Conservation (phyloP, 345 rosid species). For the Gossypium herbaceum region DNA sequence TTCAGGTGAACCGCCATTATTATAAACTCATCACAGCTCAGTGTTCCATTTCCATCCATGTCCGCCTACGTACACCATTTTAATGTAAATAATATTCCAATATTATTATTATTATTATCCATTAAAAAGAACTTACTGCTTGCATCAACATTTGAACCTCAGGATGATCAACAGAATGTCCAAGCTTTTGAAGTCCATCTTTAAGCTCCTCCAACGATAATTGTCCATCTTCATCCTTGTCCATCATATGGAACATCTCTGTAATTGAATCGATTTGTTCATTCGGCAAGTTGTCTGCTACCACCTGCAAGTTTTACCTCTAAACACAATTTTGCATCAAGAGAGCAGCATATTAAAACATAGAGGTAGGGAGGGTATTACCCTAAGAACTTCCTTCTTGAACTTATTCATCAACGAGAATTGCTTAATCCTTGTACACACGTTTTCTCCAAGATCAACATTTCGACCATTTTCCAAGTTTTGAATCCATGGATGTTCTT, state of each 20-base stretch:
- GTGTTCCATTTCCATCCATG: constrained; percentile 62
- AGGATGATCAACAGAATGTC: constrained; percentile 60
- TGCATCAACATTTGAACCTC: constrained; percentile 77
- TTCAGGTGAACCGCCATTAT: constrained; percentile 68
- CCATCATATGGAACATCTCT: constrained; percentile 68
- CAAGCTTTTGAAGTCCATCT: constrained; percentile 56
- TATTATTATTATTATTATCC: no score
- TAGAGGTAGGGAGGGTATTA: constrained; percentile 18
- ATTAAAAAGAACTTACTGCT: constrained; percentile 42
- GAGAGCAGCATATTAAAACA: no score
- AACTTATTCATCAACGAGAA: constrained; percentile 90
- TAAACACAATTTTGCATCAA: no score
- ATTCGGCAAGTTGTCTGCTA: constrained; percentile 72
- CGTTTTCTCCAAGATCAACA: constrained; percentile 69
- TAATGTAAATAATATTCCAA: not conserved
- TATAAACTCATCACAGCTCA: constrained; percentile 77
- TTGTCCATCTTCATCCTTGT: constrained; percentile 72
- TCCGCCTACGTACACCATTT: constrained; percentile 42
- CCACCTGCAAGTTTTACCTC: constrained; percentile 42
- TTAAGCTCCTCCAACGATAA: constrained; percentile 73
- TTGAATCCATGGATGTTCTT: constrained; percentile 84
- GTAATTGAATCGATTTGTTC: constrained; percentile 56
- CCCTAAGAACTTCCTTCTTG: constrained; percentile 86
- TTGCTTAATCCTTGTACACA: constrained; percentile 71
- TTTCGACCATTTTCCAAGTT: constrained; percentile 56